phyloP scores from a whole-genome alignment of 129 eudicot species.

The Escallonia herrerae region DNA sequence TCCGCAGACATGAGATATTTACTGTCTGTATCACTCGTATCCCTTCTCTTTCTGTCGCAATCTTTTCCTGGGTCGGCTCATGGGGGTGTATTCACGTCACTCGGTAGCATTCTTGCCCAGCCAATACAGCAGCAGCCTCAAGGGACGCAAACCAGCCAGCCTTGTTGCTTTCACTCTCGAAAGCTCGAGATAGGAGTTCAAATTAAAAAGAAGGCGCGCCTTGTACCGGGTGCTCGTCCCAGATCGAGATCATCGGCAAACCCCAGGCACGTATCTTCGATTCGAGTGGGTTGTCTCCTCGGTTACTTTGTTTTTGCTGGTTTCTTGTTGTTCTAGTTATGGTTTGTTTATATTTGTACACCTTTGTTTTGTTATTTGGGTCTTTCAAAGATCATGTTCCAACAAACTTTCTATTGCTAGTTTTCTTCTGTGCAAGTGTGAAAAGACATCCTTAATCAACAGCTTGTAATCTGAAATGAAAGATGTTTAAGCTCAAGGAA shows the following conservation, averaged over 20 bases:
- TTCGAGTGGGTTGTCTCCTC: not conserved
- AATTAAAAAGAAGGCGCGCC: not conserved
- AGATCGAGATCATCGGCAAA: not conserved
- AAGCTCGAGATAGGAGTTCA: conserved; percentile 6
- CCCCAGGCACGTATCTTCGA: not conserved
- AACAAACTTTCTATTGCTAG: too few species aligned
- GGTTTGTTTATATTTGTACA: too few species aligned
- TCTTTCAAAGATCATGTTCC: too few species aligned
- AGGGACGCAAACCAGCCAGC: not conserved
- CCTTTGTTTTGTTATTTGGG: too few species aligned
- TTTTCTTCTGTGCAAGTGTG: too few species aligned
- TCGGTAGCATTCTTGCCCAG: not conserved
- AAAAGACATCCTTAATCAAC: too few species aligned
- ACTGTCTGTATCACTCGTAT: conserved; percentile 1
- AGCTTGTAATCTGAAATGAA: too few species aligned
- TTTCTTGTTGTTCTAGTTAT: conserved; percentile 1
- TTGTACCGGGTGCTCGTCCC: conserved; percentile 1
- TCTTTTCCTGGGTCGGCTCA: not conserved
- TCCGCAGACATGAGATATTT: not conserved
- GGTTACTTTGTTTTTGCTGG: conserved; percentile 3
- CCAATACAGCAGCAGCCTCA: not conserved
- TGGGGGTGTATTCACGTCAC: not conserved
- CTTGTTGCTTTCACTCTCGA: conserved; percentile 1
- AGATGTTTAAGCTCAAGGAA: too few species aligned
- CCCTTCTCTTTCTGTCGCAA: not conserved